Evolutionary conservation across 2,329 filamentous ascomycete species (phyloP), one percentile per base, ranked within the genome.

Genomic region (Microdochium trichocladiopsis): DNA sequence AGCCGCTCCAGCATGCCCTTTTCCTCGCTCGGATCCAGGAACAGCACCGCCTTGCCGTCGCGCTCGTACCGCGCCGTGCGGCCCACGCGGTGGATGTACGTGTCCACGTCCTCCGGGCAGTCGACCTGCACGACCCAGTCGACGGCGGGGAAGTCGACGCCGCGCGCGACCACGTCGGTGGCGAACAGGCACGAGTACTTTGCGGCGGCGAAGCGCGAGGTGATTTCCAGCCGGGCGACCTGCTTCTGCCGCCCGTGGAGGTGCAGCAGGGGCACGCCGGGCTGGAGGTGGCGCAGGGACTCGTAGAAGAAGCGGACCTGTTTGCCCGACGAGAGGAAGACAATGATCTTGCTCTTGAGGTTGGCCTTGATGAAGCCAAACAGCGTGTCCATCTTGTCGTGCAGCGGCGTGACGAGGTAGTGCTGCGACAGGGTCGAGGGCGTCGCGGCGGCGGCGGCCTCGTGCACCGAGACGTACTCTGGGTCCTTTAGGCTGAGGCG

Each of bases 91-190:
- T 99, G 94, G 60, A 99, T 97, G 63, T 99, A 99, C 0, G 94
- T 99, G 63, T 97, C 94, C 3, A 89, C 88, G 67, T 99, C 93
- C 68, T 99, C 94, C 0, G 94, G 94, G 59, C 90, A 95, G 67
- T 99, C 94, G n/a, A 90, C 80, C 66, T 99, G 94, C n/a, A 99
- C 90, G 4, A 99, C 94, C 88, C 94, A 99, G 67, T 99, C 94
- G 0, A 99, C 94, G 2, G 91, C 87, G 0, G 94, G 94, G 65
- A 99, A 97, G 68, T 99, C 94, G 12, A 99, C 80, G 57, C 94
- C 94, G 68, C 94, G 82, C 0, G 94, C 94, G 3, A 95, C 91
- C 5, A 99, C 90, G 65, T 99, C 94, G 0, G 94, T 99, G 1
- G 94, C 90, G 66, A 99, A 96, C 0, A 99, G 78, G 64, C 94